Conservation (phyloP, 257 asterid species). For the Gentiana straminea region DNA sequence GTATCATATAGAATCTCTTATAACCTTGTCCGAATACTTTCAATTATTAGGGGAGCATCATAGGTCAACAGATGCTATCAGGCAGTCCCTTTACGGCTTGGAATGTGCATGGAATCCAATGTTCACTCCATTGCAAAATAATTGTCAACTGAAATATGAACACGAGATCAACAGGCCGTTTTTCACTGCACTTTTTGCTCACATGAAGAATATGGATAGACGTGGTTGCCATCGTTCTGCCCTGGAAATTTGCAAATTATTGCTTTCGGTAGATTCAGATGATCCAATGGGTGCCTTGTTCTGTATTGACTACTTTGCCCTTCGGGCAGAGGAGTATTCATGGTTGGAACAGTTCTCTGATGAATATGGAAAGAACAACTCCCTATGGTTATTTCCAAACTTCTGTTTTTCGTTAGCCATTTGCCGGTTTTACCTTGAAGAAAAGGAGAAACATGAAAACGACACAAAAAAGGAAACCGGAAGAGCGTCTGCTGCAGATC, state of each 20-base stretch:
- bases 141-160: slow-evolving; percentile 53
- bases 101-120: slow-evolving; percentile 96
- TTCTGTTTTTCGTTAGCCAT: slow-evolving; percentile 73
- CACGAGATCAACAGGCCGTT: slow-evolving; percentile 76
- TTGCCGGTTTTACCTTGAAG: slow-evolving; percentile 67
- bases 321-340: slow-evolving; percentile 73
- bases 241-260: slow-evolving; percentile 80
- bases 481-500: slow-evolving; percentile 54
- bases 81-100: slow-evolving; percentile 73
- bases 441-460: slow-evolving; percentile 10
- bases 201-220: slow-evolving; percentile 91
- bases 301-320: slow-evolving; percentile 77
- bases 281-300: slow-evolving; percentile 80
- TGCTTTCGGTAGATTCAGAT: slow-evolving; percentile 77
- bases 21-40: slow-evolving; percentile 75
- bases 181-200: slow-evolving; percentile 61
- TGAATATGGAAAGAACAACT: slow-evolving; percentile 61
- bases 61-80: slow-evolving; percentile 76
- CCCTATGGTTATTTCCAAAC: slow-evolving; percentile 88
- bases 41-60: slow-evolving; percentile 89
- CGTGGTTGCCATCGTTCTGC: slow-evolving; percentile 96
- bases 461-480: slow-evolving; percentile 17
- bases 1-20: slow-evolving; percentile 81
- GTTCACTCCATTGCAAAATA: slow-evolving; percentile 53
- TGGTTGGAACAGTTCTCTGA: slow-evolving; percentile 80